Conservation (phyloP, 2,329 filamentous ascomycete genomes). For the Ophidiomyces ophidiicola region DNA sequence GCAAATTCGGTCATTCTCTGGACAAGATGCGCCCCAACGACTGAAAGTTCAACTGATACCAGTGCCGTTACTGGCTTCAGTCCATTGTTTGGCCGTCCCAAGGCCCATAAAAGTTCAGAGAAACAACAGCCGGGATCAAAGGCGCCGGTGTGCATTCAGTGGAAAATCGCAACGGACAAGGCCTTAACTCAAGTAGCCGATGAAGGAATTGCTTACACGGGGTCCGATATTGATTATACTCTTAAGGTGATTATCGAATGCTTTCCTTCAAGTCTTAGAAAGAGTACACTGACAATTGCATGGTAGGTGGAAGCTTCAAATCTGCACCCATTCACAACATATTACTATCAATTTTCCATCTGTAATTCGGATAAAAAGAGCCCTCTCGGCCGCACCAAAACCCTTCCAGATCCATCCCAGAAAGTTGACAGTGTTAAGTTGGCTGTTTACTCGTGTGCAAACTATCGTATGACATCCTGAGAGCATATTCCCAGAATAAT, state of each 20-base stretch:
- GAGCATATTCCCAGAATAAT: background rate
- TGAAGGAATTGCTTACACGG: constrained; percentile 53
- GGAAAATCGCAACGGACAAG: constrained; percentile 44
- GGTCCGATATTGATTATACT: constrained; percentile 63
- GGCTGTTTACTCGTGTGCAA: constrained; percentile 60
- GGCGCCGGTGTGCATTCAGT: constrained; percentile 56
- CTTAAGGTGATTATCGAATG: constrained; percentile 43
- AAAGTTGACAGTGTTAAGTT: constrained; percentile 46
- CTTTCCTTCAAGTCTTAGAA: constrained; percentile 10
- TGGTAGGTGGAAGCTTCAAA: constrained; percentile 50
- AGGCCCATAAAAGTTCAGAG: constrained; percentile 45
- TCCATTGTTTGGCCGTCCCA: constrained; percentile 40
- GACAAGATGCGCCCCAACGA: constrained; percentile 32
- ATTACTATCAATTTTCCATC: constrained; percentile 57
- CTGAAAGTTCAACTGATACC: constrained; percentile 38
- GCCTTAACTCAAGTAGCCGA: constrained; percentile 40
- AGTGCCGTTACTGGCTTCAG: constrained; percentile 46
- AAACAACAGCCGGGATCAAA: constrained; percentile 45
- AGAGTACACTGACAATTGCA: background rate
- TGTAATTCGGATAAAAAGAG: constrained; percentile 50
- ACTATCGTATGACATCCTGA: constrained; percentile 42
- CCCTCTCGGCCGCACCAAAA: constrained; percentile 57
- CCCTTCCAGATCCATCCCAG: constrained; percentile 47
- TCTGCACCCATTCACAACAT: constrained; percentile 50
- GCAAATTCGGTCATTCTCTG: constrained; percentile 35